Evolutionary conservation across 2,329 filamentous ascomycete genomes (phyloP).

Genomic region (Coniosporium tulheliwenetii): DNA sequence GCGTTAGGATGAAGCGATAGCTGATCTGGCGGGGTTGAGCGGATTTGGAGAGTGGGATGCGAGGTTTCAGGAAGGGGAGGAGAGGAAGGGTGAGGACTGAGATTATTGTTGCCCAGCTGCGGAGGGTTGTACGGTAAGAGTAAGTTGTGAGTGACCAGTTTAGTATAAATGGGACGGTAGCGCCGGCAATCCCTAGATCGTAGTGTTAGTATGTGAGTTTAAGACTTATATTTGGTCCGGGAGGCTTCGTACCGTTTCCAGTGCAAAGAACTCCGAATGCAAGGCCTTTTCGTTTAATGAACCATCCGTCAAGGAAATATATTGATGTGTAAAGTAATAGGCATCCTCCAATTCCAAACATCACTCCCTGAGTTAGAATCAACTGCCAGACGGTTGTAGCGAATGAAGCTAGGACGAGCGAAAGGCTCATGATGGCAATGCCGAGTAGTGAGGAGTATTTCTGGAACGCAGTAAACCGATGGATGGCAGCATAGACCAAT

Average conservation of each 20-base stretch:
- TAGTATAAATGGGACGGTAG: conserved; percentile 9
- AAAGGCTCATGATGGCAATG: conserved; percentile 2
- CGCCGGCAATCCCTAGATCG: conserved; percentile 10
- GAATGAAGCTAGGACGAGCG: conserved; percentile 20
- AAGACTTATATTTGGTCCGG: conserved; percentile 4
- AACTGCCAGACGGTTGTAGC: conserved; percentile 36
- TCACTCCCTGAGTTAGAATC: conserved; percentile 43
- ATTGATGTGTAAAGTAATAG: conserved; percentile 19
- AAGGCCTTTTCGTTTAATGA: conserved; percentile 39
- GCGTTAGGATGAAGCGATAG: conserved; percentile 14
- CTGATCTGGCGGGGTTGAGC: conserved; percentile 10
- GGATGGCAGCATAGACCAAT: conserved; percentile 30
- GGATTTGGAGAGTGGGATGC: conserved; percentile 12
- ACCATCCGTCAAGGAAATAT: conserved; percentile 50
- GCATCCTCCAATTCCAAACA: conserved; percentile 43
- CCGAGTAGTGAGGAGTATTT: conserved; percentile 4
- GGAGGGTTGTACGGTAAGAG: conserved; percentile 10
- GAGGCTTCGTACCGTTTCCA: conserved; percentile 10
- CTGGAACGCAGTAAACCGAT: conserved; percentile 23
- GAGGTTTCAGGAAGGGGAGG: conserved; percentile 16
- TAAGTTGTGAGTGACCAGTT: conserved; percentile 8
- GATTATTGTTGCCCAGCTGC: conserved; percentile 8
- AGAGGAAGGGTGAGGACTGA: conserved; percentile 16
- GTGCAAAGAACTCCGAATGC: conserved; percentile 43
- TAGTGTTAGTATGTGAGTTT: not conserved